Conservation (phyloP, 2,329 filamentous ascomycete species). For the Cyanodermella asteris region DNA sequence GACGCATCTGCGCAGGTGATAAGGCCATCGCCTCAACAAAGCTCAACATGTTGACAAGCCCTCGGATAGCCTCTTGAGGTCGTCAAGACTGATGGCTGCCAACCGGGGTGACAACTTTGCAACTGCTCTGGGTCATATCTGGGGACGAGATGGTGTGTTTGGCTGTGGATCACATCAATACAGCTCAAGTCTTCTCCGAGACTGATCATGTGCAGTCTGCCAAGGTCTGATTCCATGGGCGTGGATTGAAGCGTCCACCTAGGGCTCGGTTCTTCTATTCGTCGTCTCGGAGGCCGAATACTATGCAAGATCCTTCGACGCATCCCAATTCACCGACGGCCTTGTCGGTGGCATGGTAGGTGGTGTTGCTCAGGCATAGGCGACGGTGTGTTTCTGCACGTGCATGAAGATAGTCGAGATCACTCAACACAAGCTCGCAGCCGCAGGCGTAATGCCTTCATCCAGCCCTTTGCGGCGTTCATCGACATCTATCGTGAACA, state of each 20-base stretch:
- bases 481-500: constrained; percentile 92
- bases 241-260: constrained; percentile 99
- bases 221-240: constrained; percentile 99
- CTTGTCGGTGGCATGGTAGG: constrained; percentile 82
- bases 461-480: constrained; percentile 85
- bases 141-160: constrained; percentile 76
- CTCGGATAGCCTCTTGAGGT: constrained; percentile 73
- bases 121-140: constrained; percentile 65
- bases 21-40: too few species aligned
- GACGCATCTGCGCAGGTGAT: too few species aligned
- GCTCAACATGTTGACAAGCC: constrained; percentile 22
- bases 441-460: constrained; percentile 60
- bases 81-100: constrained; percentile 95
- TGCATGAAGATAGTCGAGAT: constrained; percentile 99
- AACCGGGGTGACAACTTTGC: constrained; percentile 77
- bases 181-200: too few species aligned
- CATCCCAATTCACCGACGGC: constrained; percentile 67
- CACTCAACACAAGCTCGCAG: constrained; percentile 89
- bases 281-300: constrained; percentile 96
- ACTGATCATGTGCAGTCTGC: too few species aligned
- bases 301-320: constrained; percentile 66
- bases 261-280: constrained; percentile 96
- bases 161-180: too few species aligned
- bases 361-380: constrained; percentile 93
- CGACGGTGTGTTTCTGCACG: constrained; percentile 99